Percentiles rank a stretch among this genome's conserved stretches.
Conservation (phyloP, 768 basidiomycete species). For the Artomyces pyxidatus region DNA sequence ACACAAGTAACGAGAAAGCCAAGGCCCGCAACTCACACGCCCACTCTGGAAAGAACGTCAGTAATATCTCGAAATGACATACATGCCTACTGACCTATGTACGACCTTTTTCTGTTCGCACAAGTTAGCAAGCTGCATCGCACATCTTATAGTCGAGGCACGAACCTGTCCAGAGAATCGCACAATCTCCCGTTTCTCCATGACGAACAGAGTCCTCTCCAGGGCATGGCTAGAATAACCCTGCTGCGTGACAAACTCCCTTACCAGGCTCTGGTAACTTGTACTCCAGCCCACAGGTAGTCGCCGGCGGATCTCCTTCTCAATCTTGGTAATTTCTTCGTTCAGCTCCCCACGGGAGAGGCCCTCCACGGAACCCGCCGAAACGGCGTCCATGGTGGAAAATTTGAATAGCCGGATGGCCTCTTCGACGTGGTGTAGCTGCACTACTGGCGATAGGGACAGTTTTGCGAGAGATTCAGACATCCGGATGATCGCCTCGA, state of each 20-base stretch:
- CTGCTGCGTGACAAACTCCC: slow-evolving; percentile 91
- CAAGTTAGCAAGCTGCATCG: not conserved
- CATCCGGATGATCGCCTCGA: slow-evolving; percentile 98
- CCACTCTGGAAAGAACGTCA: slow-evolving; percentile 8
- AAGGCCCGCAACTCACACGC: too few relatives aligned
- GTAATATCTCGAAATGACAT: not conserved
- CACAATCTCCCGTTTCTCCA: slow-evolving; percentile 95
- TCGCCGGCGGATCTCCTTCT: slow-evolving; percentile 74
- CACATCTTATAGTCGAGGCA: not conserved
- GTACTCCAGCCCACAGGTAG: slow-evolving; percentile 95
- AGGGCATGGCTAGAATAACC: slow-evolving; percentile 86
- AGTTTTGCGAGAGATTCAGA: slow-evolving; percentile 96
- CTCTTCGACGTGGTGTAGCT: slow-evolving; percentile 93
- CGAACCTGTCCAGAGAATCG: slow-evolving; percentile 70
- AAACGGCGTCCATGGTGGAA: slow-evolving; percentile 98
- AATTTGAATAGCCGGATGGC: slow-evolving; percentile 97
- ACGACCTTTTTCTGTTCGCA: slow-evolving; percentile 15
- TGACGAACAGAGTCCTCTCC: slow-evolving; percentile 80
- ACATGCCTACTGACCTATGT: slow-evolving; percentile 12
- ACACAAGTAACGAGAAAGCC: too few relatives aligned
- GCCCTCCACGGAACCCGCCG: slow-evolving; percentile 89
- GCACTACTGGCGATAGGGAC: slow-evolving; percentile 78
- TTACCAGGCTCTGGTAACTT: slow-evolving; percentile 86
- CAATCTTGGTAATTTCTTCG: slow-evolving; percentile 87
- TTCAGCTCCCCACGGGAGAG: slow-evolving; percentile 86